Base-by-base conservation (phyloP, 148 eudicot genomes). In the Rhododendron vialii region DNA sequence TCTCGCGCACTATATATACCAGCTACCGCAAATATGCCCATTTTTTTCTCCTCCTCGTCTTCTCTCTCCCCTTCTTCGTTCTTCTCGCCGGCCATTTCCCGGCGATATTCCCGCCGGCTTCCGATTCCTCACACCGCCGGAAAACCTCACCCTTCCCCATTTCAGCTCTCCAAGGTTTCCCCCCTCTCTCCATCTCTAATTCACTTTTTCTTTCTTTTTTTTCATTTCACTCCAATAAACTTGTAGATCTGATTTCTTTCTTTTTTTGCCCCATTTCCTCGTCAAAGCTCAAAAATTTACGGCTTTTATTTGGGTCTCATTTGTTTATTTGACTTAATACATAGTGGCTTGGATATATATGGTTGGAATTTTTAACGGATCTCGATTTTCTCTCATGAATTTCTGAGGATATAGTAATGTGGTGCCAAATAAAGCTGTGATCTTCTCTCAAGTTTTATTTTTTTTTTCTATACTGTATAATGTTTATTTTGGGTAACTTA, bases 11-110 rank as follows among this genome's bases (percentile, higher is more conserved):
- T 91, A 92, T 93, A 92, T 84, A 93, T 86, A 20, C 43, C 48
- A 41, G 45, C 41, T 89, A 88, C 84, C 65, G 88, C 91, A 45
- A 41, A n/a, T 59, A 82, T 80, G 88, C 33, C 38, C 78, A 45
- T 87, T 91, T 92, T 94, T 92, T 90, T 86, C 87, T 88, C 84
- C 81, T 82, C 89, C 84, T 81, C 90, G 84, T 57, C 50, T 71
- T 47, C 85, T 63, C 61, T 84, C 53, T 41, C 10, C n/a, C 61
- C 38, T 76, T 38, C 77, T 77, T 61, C 81, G 48, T 10, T 51
- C 48, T 28, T 53, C 61, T 26, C 75, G 82, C 79, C 86, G 83
- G n/a, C 84, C 10, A n/a, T 33, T 24, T 80, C 13, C 86, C 81
- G 89, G 83, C 83, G n/a, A 53, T 13, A 18, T 51, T 75, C 26